Evolutionary conservation across 495 filamentous ascomycete species (phyloP), one percentile per base, ranked within the genome.

Genomic region (Bombardia bombarda): DNA sequence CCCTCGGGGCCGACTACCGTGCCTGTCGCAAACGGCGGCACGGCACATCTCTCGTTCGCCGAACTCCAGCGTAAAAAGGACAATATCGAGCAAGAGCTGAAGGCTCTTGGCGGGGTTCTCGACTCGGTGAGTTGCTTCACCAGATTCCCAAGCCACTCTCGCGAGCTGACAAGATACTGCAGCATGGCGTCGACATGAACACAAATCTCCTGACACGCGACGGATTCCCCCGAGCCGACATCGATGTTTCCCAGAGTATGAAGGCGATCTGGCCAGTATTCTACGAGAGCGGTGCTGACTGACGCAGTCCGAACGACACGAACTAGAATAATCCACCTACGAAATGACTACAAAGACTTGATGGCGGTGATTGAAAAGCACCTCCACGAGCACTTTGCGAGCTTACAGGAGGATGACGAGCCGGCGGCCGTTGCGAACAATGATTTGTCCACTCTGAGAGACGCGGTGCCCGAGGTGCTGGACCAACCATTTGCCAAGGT

Each of bases 101-200:
- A 79, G 47, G 86, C 87, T 16, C 70, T 96, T 3, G 79, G 89
- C 50, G 73, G 80, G 36, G 87, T 99, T 13, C 78, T 99, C 10
- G 83, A 85, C 40, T 95, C 90, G 47, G 92, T 96, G 56, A 48
- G 84, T 64, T 17, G 17, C 31, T n/a, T 6, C 22, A 9, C 9
- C 26, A 26, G 4, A 13, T 17, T 10, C 7, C 7, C 1, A 1
- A 3, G 23, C 3, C 12, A 22, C 10, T 7, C 3, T 30, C n/a
- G 3, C 14, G 10, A 19, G 28, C 40, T 33, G 16, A 42, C 26
- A 17, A 17, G 40, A 33, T 18, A 20, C 19, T 39, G 10, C 14
- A 95, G 92, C 92, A 97, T 63, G 80, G 82, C 31, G 92, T 95
- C 33, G 83, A 82, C 47, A 97, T 99, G 93, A 84, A 80, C 59